Base-by-base conservation (phyloP, 1,284 basidiomycete species). In the Meira nashicola region DNA sequence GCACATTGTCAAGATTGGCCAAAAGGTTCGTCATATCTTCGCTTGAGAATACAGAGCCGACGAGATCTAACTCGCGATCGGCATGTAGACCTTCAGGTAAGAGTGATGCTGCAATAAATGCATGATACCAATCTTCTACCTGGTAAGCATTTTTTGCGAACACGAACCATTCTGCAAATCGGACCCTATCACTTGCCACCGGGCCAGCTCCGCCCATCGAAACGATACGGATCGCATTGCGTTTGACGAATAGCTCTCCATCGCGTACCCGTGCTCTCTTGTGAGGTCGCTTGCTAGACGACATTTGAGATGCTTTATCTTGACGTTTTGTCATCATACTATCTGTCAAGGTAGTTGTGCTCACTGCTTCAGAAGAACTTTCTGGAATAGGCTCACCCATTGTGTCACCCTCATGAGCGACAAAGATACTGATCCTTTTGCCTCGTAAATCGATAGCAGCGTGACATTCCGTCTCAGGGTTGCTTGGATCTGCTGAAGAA, bases 51-150 rank as follows among this genome's bases (percentile, higher is more conserved):
- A 94, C 83, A 1, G 69, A 63, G 23, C 83, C 78, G 54, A 79
- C 74, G 33, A 14, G 19, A 38, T 40, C 50, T 33, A 40, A 21
- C 33, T 11, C 11, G 2, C n/a, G 11, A 12, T 56, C 41, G 14
- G 19, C 39, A 19, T 17, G 17, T 1, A 23, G 10, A 11, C 64
- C 55, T 14, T 67, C 86, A 73, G 77, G 67, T 53, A 76, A 59
- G 84, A 83, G 59, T 84, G 88, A 67, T 81, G 87, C 79, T 55
- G 90, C 86, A n/a, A 92, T 79, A 53, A 97, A 83, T 0, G 90
- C 84, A 50, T 92, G 83, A 78, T 95, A 96, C 92, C 93, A 97
- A 78, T 97, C 92, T 80, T 97, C 83, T 69, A 82, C 80, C 55
- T 76, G 28, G 25, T 60, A 65, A 44, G 73, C 71, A 62, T 65